Base-by-base conservation (phyloP, 306 rosid genomes). In the Carpinus fangiana region DNA sequence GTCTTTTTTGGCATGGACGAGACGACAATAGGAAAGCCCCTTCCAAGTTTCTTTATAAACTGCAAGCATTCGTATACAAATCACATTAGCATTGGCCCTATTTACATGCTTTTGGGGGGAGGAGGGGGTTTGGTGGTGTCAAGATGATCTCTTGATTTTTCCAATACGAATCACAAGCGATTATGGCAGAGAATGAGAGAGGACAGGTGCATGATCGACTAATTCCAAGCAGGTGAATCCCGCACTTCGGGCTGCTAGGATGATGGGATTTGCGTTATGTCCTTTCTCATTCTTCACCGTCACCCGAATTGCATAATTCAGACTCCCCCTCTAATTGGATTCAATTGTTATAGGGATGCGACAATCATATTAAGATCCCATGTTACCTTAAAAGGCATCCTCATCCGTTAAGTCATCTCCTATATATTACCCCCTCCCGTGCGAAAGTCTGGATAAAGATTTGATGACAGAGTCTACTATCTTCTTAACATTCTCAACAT, bases 381-480 rank as follows among this genome's bases (percentile, higher is more conserved):
- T 20, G 5, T 20, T 78, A 87, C 93, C 93, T 80, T 78, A 51
- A 90, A 90, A 90, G 71, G 93, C 91, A 86, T 88, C 93, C 65
- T 90, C 93, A 69, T 90, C 91, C 4, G 91, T 82, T 76, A 13
- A 76, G 66, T 90, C 91, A 68, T 90, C 91, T 0, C 93, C 91
- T 12, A 90, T 73, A 45, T 88, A 88, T 41, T 48, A 48, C 7
- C 52, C 52, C 0, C 52, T 48, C 4, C 52, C 14, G 14, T 11
- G 14, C 12, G 52, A 11, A 48, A 48, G 0, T 12, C 52, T 2
- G 52, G 52, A 48, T 48, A 12, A 12, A 12, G 12, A 48, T 10
- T 48, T 11, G 52, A 48, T 11, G 52, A 48, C 52, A 48, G 52
- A 48, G 14, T 48, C 52, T 10, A 48, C 52, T 3, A 48, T 12